Percentiles rank a stretch among this genome's conserved stretches.
These are phyloP conservation scores for Rhinocladiella mackenziei DNA, from an alignment of 2,329 filamentous ascomycete genomes.

Conservation along the genomic window DNA sequence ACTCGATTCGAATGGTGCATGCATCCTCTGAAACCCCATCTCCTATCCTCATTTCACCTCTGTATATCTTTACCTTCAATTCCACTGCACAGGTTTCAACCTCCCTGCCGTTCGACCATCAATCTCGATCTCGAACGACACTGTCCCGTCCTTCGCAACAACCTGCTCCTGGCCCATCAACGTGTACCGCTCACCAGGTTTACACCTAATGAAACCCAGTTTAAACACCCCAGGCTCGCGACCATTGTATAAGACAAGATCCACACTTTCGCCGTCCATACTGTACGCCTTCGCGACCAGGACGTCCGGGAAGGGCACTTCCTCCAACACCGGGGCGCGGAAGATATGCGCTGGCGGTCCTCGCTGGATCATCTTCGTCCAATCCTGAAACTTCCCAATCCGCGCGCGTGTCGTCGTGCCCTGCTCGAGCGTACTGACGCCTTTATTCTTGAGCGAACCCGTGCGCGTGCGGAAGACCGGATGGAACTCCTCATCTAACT, in stretches of 20 bases:
- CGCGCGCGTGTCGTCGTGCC: conserved; percentile 2
- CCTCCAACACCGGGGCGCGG: conserved; percentile 9
- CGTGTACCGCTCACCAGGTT: not conserved
- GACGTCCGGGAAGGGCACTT: conserved; percentile 13
- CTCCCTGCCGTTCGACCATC: conserved; percentile 9
- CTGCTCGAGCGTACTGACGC: not conserved
- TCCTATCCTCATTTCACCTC: not conserved
- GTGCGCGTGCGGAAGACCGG: conserved; percentile 8
- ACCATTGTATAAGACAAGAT: conserved; percentile 12
- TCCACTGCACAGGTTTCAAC: conserved; percentile 1
- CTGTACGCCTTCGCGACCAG: conserved; percentile 14
- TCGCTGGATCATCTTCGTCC: conserved; percentile 1
- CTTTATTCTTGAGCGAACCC: conserved; percentile 7
- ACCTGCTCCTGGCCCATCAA: conserved; percentile 6
- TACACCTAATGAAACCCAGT: conserved; percentile 4
- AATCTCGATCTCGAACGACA: conserved; percentile 7
- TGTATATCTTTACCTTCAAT: not conserved
- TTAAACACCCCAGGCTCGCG: conserved; percentile 4
- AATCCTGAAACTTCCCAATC: conserved; percentile 3
- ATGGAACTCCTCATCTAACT: conserved; percentile 11
- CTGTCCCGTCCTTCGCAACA: conserved; percentile 5
- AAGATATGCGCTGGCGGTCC: conserved; percentile 4
- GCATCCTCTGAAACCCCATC: too few relatives aligned
- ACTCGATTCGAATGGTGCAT: too few relatives aligned
- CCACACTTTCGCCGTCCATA: conserved; percentile 4